Conservation (phyloP, 495 filamentous ascomycete genomes). For the Aspergillus nidulans region DNA sequence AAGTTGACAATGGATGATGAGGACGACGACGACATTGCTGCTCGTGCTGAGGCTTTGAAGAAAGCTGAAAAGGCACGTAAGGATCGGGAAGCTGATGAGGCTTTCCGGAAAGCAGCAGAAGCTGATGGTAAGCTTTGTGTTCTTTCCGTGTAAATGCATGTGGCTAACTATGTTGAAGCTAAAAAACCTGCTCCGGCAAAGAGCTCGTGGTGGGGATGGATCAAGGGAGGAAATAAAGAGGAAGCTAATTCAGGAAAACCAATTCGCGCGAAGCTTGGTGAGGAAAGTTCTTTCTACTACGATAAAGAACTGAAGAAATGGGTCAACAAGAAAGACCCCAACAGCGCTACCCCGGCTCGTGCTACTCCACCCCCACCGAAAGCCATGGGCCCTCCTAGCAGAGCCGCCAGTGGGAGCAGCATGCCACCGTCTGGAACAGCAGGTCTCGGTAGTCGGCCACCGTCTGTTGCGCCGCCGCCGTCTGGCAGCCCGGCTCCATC, state of each 20-base stretch:
- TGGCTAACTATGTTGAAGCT: constrained; percentile 32
- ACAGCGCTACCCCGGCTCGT: constrained; percentile 42
- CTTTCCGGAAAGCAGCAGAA: constrained; percentile 78
- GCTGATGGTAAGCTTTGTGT: constrained; percentile 60
- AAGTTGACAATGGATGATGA: constrained; percentile 80
- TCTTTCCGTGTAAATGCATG: background rate
- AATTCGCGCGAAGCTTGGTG: constrained; percentile 91
- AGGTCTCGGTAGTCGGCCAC: constrained; percentile 28
- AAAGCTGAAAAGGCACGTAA: constrained; percentile 49
- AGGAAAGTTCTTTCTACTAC: constrained; percentile 88
- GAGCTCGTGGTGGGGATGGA: constrained; percentile 83
- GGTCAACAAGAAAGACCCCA: constrained; percentile 88
- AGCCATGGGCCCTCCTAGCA: constrained; percentile 39
- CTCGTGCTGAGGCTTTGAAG: constrained; percentile 50
- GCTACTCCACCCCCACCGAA: constrained; percentile 51
- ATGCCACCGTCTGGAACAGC: constrained; percentile 33
- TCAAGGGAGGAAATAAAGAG: constrained; percentile 67
- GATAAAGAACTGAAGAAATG: constrained; percentile 93
- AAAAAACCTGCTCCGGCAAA: constrained; percentile 46
- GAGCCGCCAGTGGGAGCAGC: constrained; percentile 34
- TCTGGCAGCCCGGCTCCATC: constrained; percentile 41
- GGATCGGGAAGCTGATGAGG: constrained; percentile 60
- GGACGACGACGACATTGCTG: constrained; percentile 40
- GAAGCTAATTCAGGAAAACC: constrained; percentile 58
- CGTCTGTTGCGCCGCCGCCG: constrained; percentile 36